Evolutionary conservation across 139 green algal genomes (phyloP).

Genomic region (Tetraselmis striata): DNA sequence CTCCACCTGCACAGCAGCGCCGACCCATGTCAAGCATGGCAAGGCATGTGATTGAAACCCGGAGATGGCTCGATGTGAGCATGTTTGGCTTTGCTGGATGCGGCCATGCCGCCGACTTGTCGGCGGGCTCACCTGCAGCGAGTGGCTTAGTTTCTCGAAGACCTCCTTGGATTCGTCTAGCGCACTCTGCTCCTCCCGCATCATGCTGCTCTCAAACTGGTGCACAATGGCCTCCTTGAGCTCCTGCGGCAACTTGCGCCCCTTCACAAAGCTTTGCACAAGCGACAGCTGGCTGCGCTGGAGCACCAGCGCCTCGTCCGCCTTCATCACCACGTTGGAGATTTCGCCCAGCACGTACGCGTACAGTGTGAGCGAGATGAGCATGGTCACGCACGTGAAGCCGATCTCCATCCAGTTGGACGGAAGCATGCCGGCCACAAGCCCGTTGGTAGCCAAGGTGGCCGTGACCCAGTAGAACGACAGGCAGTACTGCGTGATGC

Average conservation of each 20-base stretch:
- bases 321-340: slow-evolving; percentile 37
- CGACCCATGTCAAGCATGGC: neutral
- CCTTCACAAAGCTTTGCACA: slow-evolving; percentile 30
- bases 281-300: slow-evolving; percentile 15
- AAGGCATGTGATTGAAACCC: slow-evolving; percentile 16
- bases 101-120: no score
- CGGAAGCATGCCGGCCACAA: slow-evolving; percentile 24
- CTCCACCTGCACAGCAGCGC: neutral
- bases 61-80: no score
- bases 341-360: slow-evolving; percentile 36
- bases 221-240: slow-evolving; percentile 22
- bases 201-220: slow-evolving; percentile 8
- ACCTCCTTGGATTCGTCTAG: slow-evolving; percentile 8
- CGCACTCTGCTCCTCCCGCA: slow-evolving; percentile 2
- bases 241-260: slow-evolving; percentile 11
- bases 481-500: slow-evolving; percentile 31
- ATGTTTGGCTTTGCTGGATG: no score
- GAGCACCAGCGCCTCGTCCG: slow-evolving; percentile 32
- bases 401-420: slow-evolving; percentile 29
- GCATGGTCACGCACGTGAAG: slow-evolving; percentile 28
- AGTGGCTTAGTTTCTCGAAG: slow-evolving; percentile 18
- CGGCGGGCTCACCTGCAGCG: slow-evolving; percentile 21
- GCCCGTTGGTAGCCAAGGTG: slow-evolving; percentile 28
- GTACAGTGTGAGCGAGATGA: slow-evolving; percentile 30
- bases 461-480: slow-evolving; percentile 30